Evolutionary conservation across 2,329 filamentous ascomycete genomes (phyloP), one percentile per base, ranked within the genome.

Genomic region (Fusarium transvaalense): DNA sequence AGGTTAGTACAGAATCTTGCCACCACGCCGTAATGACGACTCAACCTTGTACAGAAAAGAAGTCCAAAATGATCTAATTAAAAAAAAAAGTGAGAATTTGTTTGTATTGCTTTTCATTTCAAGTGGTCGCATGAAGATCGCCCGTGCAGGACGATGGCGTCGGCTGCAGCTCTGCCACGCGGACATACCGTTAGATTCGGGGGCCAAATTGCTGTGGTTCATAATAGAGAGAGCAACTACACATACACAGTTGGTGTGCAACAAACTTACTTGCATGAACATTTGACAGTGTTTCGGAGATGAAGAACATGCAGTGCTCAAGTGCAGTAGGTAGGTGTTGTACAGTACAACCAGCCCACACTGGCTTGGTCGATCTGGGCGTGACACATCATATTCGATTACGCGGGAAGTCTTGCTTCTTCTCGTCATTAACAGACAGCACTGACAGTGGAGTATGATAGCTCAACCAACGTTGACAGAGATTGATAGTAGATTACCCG

Each of bases 51-150:
- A 55, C 57, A n/a, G 14, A 15, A 21, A 21, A 57, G 27, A 29
- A 46, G 46, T 25, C 23, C 17, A 48, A 15, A 10, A 8, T n/a
- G 17, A 14, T n/a, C n/a, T n/a, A n/a, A n/a, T 17, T 25, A 25
- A 25, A 25, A 25, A 25, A 15, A 29, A 45, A 45, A 50, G 32
- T 23, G 13, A 53, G 29, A 54, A 37, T 51, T 32, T 45, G 25
- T 19, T 12, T 29, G 42, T 55, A 17, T 46, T 41, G 14, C 32
- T 67, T 46, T 23, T 56, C 23, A 38, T 38, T 64, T 43, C 52
- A 67, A 67, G 48, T 64, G 64, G 58, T 59, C 64, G 64, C 65
- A 64, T 68, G 32, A 55, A 53, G 65, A 68, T 68, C 65, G 56
- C 37, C 59, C 39, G 39, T 68, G 65, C 65, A 68, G 65, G 45